phyloP scores from a whole-genome alignment of 2,329 filamentous ascomycete genomes.

The Whalleya microplaca region DNA sequence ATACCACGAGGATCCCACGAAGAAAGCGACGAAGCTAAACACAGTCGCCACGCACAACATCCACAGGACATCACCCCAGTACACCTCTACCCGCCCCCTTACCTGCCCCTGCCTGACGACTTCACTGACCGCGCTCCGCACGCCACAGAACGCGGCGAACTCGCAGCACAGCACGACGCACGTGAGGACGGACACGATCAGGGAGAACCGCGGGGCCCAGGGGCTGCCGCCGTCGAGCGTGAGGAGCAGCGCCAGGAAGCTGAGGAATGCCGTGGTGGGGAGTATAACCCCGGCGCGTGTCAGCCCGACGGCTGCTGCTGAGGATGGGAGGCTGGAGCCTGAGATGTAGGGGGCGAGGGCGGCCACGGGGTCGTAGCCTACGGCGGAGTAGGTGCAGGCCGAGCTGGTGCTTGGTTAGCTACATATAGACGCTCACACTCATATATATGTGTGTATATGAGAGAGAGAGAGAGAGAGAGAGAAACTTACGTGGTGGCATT shows the following conservation, averaged over 20 bases:
- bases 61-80: too few relatives aligned
- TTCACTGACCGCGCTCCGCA: conserved; percentile 33
- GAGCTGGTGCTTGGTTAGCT: conserved; percentile 18
- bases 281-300: conserved; percentile 51
- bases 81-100: too few relatives aligned
- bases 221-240: conserved; percentile 48
- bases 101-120: too few relatives aligned
- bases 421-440: too few relatives aligned
- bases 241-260: conserved; percentile 51
- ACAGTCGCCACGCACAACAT: too few relatives aligned
- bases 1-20: too few relatives aligned
- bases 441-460: neutral
- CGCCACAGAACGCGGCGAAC: conserved; percentile 46
- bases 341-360: conserved; percentile 17
- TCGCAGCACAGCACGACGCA: conserved; percentile 48
- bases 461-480: neutral
- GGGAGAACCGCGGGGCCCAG: conserved; percentile 42
- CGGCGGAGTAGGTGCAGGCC: conserved; percentile 26
- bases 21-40: too few relatives aligned
- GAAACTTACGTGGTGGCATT: conserved; percentile 24
- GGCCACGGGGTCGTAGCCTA: conserved; percentile 35
- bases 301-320: conserved; percentile 42
- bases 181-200: conserved; percentile 46
- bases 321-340: conserved; percentile 33
- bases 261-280: conserved; percentile 35